Evolutionary conservation across 2,329 filamentous ascomycete genomes (phyloP), one percentile per base, ranked within the genome.

Genomic region (Calonectria multiphialidica): DNA sequence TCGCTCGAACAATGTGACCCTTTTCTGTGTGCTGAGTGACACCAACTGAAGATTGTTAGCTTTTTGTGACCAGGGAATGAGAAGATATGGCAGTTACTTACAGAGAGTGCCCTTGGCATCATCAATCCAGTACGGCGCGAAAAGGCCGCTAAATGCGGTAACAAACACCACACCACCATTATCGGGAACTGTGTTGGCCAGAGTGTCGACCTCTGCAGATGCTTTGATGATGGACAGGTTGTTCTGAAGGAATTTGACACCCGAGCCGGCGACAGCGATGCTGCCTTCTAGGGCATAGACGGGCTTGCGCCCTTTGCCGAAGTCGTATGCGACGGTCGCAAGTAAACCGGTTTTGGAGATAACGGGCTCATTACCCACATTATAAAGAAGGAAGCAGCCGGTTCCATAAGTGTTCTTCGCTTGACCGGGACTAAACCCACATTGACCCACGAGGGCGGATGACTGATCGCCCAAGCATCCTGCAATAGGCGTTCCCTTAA

Each of bases 331-430:
- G 28, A 98, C 92, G 0, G 95, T 98, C n/a, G 93, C 93, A 45
- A 98, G 87, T 35, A 98, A 88, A 13, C 95, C 95, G 70, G 95
- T 93, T 72, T 90, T 93, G 13, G 95, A 98, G 71, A 98, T 93
- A 66, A 98, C 94, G 8, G 95, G 95, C 82, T 95, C 92, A 47
- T 92, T 89, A 65, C 95, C 95, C 40, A 97, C 94, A 79, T 98
- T 97, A 86, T 97, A 97, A 5, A 98, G 89, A 76, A 98, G 86
- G 87, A 98, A 98, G 82, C 94, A 97, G 49, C 95, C 95, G 0
- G 95, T 98, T 45, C 95, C 95, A 81, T 97, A 97, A 0, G 95
- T 98, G 84, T 97, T 97, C 88, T 98, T 98, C 53, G 95, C 95
- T 78, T 92, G 90, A 64, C 95, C 95, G 1, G 94, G 92, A 4